Conservation (phyloP, 768 basidiomycete genomes). For the Panaeolus cyanescens region DNA sequence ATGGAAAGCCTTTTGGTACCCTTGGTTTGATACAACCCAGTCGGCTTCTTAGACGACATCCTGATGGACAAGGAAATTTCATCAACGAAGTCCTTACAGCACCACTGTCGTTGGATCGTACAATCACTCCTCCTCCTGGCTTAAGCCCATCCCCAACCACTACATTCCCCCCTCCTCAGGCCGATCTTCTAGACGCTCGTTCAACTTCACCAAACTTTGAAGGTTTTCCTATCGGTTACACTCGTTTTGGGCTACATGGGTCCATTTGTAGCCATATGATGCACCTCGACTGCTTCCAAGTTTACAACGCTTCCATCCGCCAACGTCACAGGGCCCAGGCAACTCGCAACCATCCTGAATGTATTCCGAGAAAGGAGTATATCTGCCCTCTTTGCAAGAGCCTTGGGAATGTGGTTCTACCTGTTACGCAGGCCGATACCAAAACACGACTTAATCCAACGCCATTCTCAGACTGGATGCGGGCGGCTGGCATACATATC, state of each 20-base stretch:
- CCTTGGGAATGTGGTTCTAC: constrained; percentile 91
- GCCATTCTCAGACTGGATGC: constrained; percentile 87
- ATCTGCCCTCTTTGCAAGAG: constrained; percentile 98
- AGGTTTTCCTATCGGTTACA: constrained; percentile 69
- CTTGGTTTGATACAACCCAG: constrained; percentile 90
- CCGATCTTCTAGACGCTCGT: constrained; percentile 50
- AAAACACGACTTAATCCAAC: constrained; percentile 50
- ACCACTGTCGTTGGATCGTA: constrained; percentile 67
- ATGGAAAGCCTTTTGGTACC: constrained; percentile 74
- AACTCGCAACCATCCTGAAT: constrained; percentile 92
- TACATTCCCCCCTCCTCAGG: constrained; percentile 52
- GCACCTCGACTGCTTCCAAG: constrained; percentile 94
- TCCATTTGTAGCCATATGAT: constrained; percentile 97
- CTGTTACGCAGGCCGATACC: constrained; percentile 59
- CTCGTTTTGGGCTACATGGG: constrained; percentile 82
- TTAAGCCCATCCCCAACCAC: constrained; percentile 7
- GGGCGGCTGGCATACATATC: constrained; percentile 86
- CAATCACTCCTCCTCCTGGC: constrained; percentile 23
- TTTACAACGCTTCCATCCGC: constrained; percentile 84
- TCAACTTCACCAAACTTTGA: constrained; percentile 58
- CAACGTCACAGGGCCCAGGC: constrained; percentile 87
- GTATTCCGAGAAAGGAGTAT: constrained; percentile 90
- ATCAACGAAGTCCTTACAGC: constrained; percentile 74
- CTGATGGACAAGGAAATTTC: constrained; percentile 62
- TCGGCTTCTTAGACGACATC: constrained; percentile 76